Conservation (phyloP, 257 asterid species). For the Thymus mandschuricus region DNA sequence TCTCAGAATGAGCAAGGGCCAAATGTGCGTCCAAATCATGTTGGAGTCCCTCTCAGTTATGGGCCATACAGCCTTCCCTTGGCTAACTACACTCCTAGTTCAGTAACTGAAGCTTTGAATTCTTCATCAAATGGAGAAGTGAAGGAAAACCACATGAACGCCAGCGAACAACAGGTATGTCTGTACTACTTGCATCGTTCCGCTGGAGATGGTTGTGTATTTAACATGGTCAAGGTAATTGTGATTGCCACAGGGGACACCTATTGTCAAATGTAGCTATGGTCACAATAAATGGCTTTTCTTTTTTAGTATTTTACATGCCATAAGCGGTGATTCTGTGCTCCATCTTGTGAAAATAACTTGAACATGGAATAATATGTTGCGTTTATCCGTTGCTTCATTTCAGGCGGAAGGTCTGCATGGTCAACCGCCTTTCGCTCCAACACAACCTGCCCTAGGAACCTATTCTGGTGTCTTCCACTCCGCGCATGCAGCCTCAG, state of each 20-base stretch:
- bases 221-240: neutral
- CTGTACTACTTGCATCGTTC: conserved; percentile 17
- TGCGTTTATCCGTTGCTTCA: conserved; percentile 16
- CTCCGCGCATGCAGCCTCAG: conserved; percentile 68
- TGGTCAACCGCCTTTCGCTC: conserved; percentile 71
- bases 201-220: neutral
- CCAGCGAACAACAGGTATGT: conserved; percentile 71
- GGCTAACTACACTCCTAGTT: conserved; percentile 54
- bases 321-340: conserved; percentile 3
- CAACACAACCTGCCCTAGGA: conserved; percentile 73
- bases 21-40: conserved; percentile 57
- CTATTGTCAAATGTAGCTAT: no score
- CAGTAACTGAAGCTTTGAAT: conserved; percentile 54
- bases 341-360: neutral
- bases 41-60: conserved; percentile 69
- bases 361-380: conserved; percentile 13
- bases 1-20: conserved; percentile 80
- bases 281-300: neutral
- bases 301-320: neutral
- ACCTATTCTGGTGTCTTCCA: conserved; percentile 70
- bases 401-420: conserved; percentile 77
- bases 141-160: conserved; percentile 63
- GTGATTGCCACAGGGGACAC: no score
- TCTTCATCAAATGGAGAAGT: conserved; percentile 66
- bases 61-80: conserved; percentile 68